These are phyloP conservation scores for Borovskyia barvae DNA, from an alignment of 208 protist genomes.

Conservation along the genomic window DNA sequence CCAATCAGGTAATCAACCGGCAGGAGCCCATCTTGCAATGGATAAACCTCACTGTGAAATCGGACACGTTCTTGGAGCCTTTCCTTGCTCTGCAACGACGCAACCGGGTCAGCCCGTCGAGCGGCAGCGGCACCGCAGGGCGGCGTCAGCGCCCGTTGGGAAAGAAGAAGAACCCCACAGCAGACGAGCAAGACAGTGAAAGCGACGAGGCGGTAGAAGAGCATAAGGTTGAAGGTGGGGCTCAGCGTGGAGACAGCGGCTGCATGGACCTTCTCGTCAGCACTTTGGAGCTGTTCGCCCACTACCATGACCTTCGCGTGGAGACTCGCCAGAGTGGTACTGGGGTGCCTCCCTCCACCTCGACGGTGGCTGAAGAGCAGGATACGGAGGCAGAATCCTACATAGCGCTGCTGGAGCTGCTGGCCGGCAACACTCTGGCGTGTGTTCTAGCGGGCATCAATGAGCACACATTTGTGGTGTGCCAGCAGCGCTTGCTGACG, in stretches of 20 bases:
- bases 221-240: slow-evolving; percentile 17
- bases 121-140: slow-evolving; percentile 4
- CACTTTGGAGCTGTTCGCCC: slow-evolving; percentile 73
- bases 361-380: neutral
- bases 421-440: slow-evolving; percentile 86
- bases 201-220: slow-evolving; percentile 16
- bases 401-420: slow-evolving; percentile 81
- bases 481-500: slow-evolving; percentile 65
- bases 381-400: slow-evolving; percentile 65
- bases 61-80: slow-evolving; percentile 72
- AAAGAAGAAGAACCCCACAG: slow-evolving; percentile 6
- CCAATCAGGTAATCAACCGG: slow-evolving; percentile 88
- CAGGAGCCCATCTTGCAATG: slow-evolving; percentile 80
- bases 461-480: slow-evolving; percentile 84
- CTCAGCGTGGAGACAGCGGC: slow-evolving; percentile 35
- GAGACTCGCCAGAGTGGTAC: slow-evolving; percentile 17
- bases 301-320: slow-evolving; percentile 74
- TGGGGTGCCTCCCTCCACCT: neutral
- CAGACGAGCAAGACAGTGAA: slow-evolving; percentile 19
- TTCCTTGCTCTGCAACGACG: slow-evolving; percentile 84
- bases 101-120: slow-evolving; percentile 17
- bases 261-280: slow-evolving; percentile 80
- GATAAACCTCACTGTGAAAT: slow-evolving; percentile 81
- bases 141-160: slow-evolving; percentile 4
- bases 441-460: slow-evolving; percentile 90